Evolutionary conservation across 179 eudicot genomes (phyloP), one percentile per base, ranked within the genome.

Genomic region (Nepenthes alata): DNA sequence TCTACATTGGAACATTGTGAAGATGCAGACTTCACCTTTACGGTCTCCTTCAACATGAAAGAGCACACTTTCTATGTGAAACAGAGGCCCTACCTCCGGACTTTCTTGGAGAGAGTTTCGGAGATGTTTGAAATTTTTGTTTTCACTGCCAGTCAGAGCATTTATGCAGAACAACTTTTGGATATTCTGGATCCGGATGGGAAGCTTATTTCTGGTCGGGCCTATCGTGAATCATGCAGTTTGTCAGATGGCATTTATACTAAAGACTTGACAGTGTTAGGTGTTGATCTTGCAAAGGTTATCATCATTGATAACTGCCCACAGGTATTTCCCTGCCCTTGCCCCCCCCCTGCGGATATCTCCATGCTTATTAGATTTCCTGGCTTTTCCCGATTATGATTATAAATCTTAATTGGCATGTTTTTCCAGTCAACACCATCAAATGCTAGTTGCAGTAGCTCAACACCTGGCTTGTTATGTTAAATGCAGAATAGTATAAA

Each of bases 111-210:
- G 75, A 87, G 70, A 72, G 95, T 93, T 47, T 84, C 97, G 16
- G 87, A 87, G 65, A 83, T 93, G 95, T 93, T 93, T 82, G 87
- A 93, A 68, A 66, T 89, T 63, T 78, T 93, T 65, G 75, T 93
- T 55, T 93, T 93, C 75, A 93, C 98, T 48, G 98, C 98, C 71
- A 93, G 98, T 75, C 97, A 87, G 74, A 89, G 95, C 82, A 83
- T 89, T 60, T 93, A 93, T 65, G 98, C 98, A 2, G 77, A 80
- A 53, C 90, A 89, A 58, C 95, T 93, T 64, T 70, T 93, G 47
- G 88, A 93, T 72, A 85, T 83, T 61, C 65, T 93, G 76, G 98
- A 93, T 76, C 96, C 97, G 55, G 85, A 83, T 59, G 81, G 88
- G 70, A 89, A 80, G 63, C 55, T 89, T 67, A 77, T 93, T 55